phyloP scores from a whole-genome alignment of 2,329 filamentous ascomycete species.

The Calonectria pauciramosa region DNA sequence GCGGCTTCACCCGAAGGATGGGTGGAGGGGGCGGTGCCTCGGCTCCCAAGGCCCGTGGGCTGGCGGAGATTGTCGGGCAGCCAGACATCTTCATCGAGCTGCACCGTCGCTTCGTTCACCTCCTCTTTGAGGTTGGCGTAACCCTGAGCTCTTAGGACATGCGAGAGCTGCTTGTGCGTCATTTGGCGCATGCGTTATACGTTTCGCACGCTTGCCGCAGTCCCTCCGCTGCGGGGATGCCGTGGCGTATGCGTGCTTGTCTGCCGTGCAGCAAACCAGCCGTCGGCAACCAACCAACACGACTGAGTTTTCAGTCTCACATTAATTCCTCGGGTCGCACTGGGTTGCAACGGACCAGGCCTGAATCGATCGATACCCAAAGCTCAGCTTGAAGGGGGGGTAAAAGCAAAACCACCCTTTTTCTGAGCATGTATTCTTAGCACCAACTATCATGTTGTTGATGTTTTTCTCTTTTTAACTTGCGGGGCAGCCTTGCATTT shows the following conservation, averaged over 20 bases:
- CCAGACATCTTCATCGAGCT: slow-evolving; percentile 79
- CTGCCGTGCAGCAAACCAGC: slow-evolving; percentile 9
- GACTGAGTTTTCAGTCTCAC: background rate
- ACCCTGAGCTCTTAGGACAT: slow-evolving; percentile 62
- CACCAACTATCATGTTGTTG: background rate
- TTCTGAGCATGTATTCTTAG: slow-evolving; percentile 19
- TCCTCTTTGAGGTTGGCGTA: slow-evolving; percentile 71
- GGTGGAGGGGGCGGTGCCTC: slow-evolving; percentile 69
- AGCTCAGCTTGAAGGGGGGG: background rate
- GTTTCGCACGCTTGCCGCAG: slow-evolving; percentile 34
- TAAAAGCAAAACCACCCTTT: background rate
- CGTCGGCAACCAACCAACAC: slow-evolving; percentile 5
- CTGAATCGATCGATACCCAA: slow-evolving; percentile 18
- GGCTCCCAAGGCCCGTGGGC: slow-evolving; percentile 69
- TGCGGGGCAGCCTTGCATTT: background rate
- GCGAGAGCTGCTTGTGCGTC: slow-evolving; percentile 38
- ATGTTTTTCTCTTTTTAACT: background rate
- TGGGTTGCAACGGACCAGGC: background rate
- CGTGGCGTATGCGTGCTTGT: slow-evolving; percentile 13
- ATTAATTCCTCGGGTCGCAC: background rate
- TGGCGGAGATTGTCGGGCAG: slow-evolving; percentile 75
- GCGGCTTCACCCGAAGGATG: slow-evolving; percentile 71
- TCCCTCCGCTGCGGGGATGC: slow-evolving; percentile 19
- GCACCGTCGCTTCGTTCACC: slow-evolving; percentile 73
- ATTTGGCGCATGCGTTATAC: slow-evolving; percentile 42